Base-by-base conservation (phyloP, 768 basidiomycete species). In the Tylopilus plumbeoviolaceoides region DNA sequence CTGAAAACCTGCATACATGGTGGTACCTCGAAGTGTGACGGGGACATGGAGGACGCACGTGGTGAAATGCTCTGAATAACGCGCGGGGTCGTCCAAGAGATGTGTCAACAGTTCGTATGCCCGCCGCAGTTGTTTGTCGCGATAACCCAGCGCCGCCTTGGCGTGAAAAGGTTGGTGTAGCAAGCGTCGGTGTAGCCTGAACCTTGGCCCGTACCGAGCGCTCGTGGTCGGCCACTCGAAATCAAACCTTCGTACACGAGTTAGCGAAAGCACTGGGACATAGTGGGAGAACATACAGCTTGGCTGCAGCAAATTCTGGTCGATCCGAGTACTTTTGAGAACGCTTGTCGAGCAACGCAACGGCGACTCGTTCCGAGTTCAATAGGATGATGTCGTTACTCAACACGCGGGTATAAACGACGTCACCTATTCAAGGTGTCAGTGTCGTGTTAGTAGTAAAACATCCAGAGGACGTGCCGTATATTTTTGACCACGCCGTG, bases 291-390 rank as follows among this genome's bases (percentile, higher is more conserved):
- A 51, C 57, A 25, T 31, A 56, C 62, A 61, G 11, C 1, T 49
- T 11, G n/a, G 49, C 46, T 15, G 18, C n/a, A 17, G 48, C 17
- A 9, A 31, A 41, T 5, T 15, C 17, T 9, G 63, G 48, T 8
- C 63, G 48, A 46, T 57, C 55, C 39, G 79, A 83, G 60, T 82
- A 83, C 25, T 78, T 77, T 11, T 74, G 61, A 44, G 80, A 76
- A 28, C 78, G 73, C 60, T 73, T 78, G 33, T 83, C 81, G 30
- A 83, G 64, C 27, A 83, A 64, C 43, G 79, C 78, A 23, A 69
- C 69, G 31, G 73, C 75, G 14, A 70, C 73, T 11, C 11, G 5
- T 52, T 75, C 61, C 60, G 73, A 74, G 66, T 77, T 82, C 44
- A 84, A 61, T 44, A 82, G 68, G 47, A 83, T 59, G 62, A 82